Evolutionary conservation across 2,329 filamentous ascomycete genomes (phyloP), one percentile per base, ranked within the genome.

Genomic region (Blastomyces emzantsi): DNA sequence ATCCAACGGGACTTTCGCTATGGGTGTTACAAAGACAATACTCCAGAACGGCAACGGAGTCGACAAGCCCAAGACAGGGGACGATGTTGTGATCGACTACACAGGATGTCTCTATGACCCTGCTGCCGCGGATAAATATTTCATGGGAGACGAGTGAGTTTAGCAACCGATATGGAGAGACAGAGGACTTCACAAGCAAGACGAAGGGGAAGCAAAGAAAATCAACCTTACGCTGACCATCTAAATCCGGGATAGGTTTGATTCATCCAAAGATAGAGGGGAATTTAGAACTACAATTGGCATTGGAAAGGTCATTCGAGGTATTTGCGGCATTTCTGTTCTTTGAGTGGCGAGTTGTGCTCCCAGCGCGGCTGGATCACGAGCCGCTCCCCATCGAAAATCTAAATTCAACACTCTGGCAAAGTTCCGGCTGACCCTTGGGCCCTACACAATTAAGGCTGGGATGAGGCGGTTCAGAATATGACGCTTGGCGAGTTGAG

Each of bases 401-500:
- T 43, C 17, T 25, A 39, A 25, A 28, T 1, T 17, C 36, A 43
- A 5, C 52, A 36, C 22, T 28, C 39, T 45, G 22, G 22, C 13
- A 22, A 64, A 45, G 28, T 60, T 39, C 36, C 39, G 54, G 45
- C 58, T 63, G 22, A 61, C 52, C 43, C 19, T 51, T 62, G 52
- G 19, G 49, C 62, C 52, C 33, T 72, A 49, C 71, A 72, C 59
- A 69, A 66, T 56, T 41, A 68, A 92, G 90, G 86, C 70, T 95
- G 85, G 91, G 92, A 91, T 73, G 87, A 96, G 78, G 92, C 89
- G 69, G 92, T 97, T 62, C 79, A 81, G 60, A 81, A 85, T 73
- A 97, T 99, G 93, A 87, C 88, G 74, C 81, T 96, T 64, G 92
- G 93, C 75, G 93, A 97, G 84, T 93, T 90, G 81, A 87, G 91